These are phyloP conservation scores for Dalbergia oliveri DNA, from an alignment of 306 rosid species.

Conservation along the genomic window DNA sequence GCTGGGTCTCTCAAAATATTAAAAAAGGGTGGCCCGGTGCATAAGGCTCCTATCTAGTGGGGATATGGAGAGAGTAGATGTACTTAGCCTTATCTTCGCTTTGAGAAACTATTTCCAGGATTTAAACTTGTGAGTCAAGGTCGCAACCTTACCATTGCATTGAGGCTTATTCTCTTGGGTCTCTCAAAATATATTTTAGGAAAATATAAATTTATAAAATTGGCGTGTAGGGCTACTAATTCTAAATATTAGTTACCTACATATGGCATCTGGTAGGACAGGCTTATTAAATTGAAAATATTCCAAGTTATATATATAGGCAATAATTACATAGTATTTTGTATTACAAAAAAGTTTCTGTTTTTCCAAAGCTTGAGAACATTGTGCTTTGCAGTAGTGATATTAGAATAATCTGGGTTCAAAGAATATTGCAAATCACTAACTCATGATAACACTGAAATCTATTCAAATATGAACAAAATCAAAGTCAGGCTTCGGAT, in stretches of 20 bases:
- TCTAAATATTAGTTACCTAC: background rate
- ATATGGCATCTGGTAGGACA: background rate
- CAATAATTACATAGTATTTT: background rate
- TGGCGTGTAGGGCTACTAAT: constrained; percentile 1
- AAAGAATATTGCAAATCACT: background rate
- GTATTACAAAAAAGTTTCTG: background rate
- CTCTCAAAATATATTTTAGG: no score
- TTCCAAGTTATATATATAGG: background rate
- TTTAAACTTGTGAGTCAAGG: no score
- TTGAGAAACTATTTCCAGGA: no score
- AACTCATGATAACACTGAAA: constrained; percentile 8
- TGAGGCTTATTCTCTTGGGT: no score
- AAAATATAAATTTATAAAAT: background rate
- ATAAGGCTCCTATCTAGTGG: no score
- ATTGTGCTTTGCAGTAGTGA: background rate
- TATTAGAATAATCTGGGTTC: background rate
- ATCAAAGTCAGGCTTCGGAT: background rate
- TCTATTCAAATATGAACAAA: constrained; percentile 7
- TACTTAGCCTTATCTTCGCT: no score
- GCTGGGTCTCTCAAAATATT: background rate
- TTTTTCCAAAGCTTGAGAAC: background rate
- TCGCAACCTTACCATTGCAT: no score
- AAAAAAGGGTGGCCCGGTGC: no score
- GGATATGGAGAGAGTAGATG: no score
- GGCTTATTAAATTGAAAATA: constrained; percentile 7